Base-by-base conservation (phyloP, 1,284 basidiomycete species). In the Malassezia sp. region DNA sequence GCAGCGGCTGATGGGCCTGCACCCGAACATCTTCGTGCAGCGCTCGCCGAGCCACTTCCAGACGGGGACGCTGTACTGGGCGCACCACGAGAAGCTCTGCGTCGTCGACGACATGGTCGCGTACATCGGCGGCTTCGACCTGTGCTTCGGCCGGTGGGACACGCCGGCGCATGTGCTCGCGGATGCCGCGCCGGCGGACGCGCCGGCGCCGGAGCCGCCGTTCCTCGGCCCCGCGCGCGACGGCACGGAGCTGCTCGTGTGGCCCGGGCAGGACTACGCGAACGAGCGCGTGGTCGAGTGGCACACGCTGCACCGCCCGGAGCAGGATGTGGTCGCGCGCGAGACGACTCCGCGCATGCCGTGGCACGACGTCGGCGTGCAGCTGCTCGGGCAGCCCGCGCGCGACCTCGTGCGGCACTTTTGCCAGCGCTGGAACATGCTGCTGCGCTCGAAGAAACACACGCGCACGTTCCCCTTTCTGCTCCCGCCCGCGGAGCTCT, bases 341-440 rank as follows among this genome's bases (percentile, higher is more conserved):
- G 73, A 77, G 6, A 90, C 83, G 69, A 78, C 85, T 21, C 86
- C 91, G 1, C 78, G 93, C 22, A 96, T 97, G 88, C 90, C 93
- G 20, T 99, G 91, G 91, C 93, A 99, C 72, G 93, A 99, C 66
- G 85, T 93, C 20, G 86, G 82, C 0, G 77, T 96, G 73, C 93
- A 97, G 71, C 79, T 97, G 22, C 83, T 96, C 14, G 93, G 93
- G 2, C 90, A 95, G 68, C 93, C 93, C 21, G 88, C 91, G 15
- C 78, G 93, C 23, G 93, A 99, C 72, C 73, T 97, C 7, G 86
- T 85, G 51, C 80, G 93, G 30, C 93, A 99, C 73, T 99, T 99
- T 61, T 80, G 88, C 22, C 85, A 96, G 71, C 78, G 90, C 77
- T 86, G 65, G 65, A 68, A 70, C 52, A 63, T 53, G 40, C 50